Evolutionary conservation across 371 early-diverging fungal species (phyloP), one percentile per base, ranked within the genome.

Genomic region (Globomyces sp.): DNA sequence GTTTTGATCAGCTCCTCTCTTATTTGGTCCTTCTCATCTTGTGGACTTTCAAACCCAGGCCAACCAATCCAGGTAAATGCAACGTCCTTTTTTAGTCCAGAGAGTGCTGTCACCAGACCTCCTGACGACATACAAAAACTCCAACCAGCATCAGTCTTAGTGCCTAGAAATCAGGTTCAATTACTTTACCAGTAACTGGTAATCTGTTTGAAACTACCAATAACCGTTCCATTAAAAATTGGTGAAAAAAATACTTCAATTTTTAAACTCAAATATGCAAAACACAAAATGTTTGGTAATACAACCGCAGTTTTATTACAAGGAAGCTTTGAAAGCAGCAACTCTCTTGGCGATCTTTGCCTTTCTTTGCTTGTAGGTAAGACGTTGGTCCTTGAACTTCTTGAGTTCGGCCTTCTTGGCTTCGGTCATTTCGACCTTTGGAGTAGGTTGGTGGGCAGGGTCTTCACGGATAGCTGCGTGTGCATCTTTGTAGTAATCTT

Each of bases 141-240:
- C 80, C 83, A 89, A 69, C 83, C 66, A 68, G 71, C 80, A 64
- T 88, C 85, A 42, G 48, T 65, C 71, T 90, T 87, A 52, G 85
- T 89, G 24, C 24, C 24, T 24, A 24, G 24, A 24, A 24, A 24
- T 24, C 24, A 24, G 24, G 24, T 24, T 24, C 24, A 24, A 24
- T 24, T 24, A 24, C 24, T 24, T 24, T 24, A 58, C 99, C 90
- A 8, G 99, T 97, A 67, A 99, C 89, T 49, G 99, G 99, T 41
- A 99, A 85, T 46, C 99, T 87, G 83, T 99, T 99, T n/a, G 98
- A 97, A 1, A 99, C 95, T n/a, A 99, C 96, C 41, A 99, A 82
- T 36, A 99, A 58, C 24, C 58, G 55, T 55, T 36, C 55, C 55
- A 55, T 55, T 55, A 24, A 24, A 24, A 24, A 24, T 24, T 24